Percentiles rank a stretch among this genome's conserved stretches.
Conservation (phyloP, 2,329 filamentous ascomycete genomes). For the Sporothrix schenckii region DNA sequence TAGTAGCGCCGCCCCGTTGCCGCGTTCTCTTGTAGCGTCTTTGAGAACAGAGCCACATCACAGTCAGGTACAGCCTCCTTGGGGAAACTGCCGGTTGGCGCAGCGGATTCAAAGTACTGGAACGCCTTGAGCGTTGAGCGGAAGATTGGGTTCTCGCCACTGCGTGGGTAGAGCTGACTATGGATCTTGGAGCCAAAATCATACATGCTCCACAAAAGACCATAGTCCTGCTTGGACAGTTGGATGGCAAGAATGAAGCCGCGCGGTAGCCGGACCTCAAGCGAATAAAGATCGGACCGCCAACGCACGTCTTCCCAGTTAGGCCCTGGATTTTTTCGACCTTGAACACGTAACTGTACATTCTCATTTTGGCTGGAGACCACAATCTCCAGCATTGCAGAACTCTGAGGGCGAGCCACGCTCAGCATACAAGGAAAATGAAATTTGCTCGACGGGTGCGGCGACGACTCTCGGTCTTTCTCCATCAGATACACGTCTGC, state of each 20-base stretch:
- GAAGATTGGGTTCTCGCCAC: slow-evolving; percentile 71
- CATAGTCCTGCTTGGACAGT: slow-evolving; percentile 75
- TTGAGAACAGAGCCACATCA: slow-evolving; percentile 75
- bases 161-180: slow-evolving; percentile 66
- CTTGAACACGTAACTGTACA: slow-evolving; percentile 73
- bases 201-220: slow-evolving; percentile 77
- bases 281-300: slow-evolving; percentile 66
- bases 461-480: slow-evolving; percentile 62
- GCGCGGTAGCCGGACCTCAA: slow-evolving; percentile 72
- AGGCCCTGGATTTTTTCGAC: slow-evolving; percentile 67
- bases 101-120: slow-evolving; percentile 76
- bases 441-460: slow-evolving; percentile 55
- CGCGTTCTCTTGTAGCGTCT: slow-evolving; percentile 66
- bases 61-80: slow-evolving; percentile 72
- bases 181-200: slow-evolving; percentile 81
- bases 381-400: slow-evolving; percentile 70
- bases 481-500: slow-evolving; percentile 76
- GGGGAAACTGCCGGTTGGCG: slow-evolving; percentile 73
- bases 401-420: slow-evolving; percentile 69
- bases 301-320: slow-evolving; percentile 83
- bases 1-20: slow-evolving; percentile 71
- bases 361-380: slow-evolving; percentile 79
- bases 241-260: slow-evolving; percentile 74
- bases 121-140: slow-evolving; percentile 71
- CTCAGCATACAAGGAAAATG: slow-evolving; percentile 75